These are phyloP conservation scores for Hirsutella minnesotensis DNA, from an alignment of 2,329 filamentous ascomycete genomes.

Conservation along the genomic window DNA sequence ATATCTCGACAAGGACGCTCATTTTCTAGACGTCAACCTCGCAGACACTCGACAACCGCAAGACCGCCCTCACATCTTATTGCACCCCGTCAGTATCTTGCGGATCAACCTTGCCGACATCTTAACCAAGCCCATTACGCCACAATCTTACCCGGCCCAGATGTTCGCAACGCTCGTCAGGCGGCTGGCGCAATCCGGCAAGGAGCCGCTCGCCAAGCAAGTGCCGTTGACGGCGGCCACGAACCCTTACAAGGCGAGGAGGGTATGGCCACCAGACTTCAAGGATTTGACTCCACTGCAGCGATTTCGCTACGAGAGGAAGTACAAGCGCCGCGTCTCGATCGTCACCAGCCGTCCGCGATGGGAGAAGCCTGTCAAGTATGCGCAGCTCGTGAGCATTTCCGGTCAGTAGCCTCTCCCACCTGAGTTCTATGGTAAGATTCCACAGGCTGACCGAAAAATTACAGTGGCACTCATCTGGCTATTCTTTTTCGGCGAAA, in stretches of 20 bases:
- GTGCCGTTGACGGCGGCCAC: slow-evolving; percentile 23
- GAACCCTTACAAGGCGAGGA: slow-evolving; percentile 54
- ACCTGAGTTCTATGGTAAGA: no score
- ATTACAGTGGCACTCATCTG: slow-evolving; percentile 23
- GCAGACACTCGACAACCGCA: neutral
- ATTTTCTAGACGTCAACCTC: neutral
- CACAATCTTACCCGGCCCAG: neutral
- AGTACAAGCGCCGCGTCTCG: slow-evolving; percentile 59
- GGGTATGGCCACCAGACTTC: slow-evolving; percentile 71
- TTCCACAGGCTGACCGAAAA: neutral
- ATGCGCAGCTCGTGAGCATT: slow-evolving; percentile 50
- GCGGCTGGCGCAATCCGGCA: slow-evolving; percentile 20
- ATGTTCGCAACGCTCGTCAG: slow-evolving; percentile 24
- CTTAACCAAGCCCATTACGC: neutral
- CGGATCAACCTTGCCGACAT: no score
- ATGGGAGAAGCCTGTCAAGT: slow-evolving; percentile 53
- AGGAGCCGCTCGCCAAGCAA: slow-evolving; percentile 14
- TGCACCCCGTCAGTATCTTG: no score
- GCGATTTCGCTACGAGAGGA: slow-evolving; percentile 67
- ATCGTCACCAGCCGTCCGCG: slow-evolving; percentile 48
- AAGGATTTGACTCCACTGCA: slow-evolving; percentile 55
- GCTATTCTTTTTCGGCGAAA: slow-evolving; percentile 29
- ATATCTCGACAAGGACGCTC: no score
- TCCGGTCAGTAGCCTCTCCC: slow-evolving; percentile 31
- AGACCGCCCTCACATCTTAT: no score